Percentiles rank a stretch among this genome's conserved stretches.
phyloP scores from a whole-genome alignment of 73 alveolate species.

The Uronychia binucleata region DNA sequence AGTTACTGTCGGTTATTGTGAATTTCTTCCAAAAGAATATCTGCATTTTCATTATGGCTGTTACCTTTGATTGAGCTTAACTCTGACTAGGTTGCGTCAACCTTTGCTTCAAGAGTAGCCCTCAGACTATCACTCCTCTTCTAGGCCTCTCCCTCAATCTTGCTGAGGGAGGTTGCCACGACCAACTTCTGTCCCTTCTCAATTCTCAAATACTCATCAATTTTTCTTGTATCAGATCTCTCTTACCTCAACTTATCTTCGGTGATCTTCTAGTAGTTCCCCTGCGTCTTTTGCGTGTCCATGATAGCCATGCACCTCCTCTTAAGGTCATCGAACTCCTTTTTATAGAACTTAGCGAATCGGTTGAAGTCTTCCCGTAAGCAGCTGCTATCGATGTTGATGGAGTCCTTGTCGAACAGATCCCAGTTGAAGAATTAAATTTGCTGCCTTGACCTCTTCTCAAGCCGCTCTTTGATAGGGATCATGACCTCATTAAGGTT shows the following conservation, averaged over 20 bases:
- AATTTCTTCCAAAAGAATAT: not conserved
- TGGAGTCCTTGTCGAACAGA: not conserved
- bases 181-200: not conserved
- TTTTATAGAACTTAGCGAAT: not conserved
- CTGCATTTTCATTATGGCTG: not conserved
- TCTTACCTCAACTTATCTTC: not conserved
- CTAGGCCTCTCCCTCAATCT: not conserved
- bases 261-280: not conserved
- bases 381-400: not conserved
- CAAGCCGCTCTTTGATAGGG: not conserved
- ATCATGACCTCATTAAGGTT: not conserved
- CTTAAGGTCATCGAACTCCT: not conserved
- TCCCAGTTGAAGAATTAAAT: not conserved
- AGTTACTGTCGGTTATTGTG: not conserved
- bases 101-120: not conserved
- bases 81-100: not conserved
- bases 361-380: not conserved
- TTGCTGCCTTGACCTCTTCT: not conserved
- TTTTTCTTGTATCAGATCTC: not conserved
- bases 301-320: not conserved
- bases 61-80: not conserved
- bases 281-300: not conserved
- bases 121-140: not conserved
- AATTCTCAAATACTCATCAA: not conserved
- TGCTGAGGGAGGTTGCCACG: too few species aligned